Evolutionary conservation across 2,329 filamentous ascomycete species (phyloP).

Genomic region (Aspergillus puulaauensis): DNA sequence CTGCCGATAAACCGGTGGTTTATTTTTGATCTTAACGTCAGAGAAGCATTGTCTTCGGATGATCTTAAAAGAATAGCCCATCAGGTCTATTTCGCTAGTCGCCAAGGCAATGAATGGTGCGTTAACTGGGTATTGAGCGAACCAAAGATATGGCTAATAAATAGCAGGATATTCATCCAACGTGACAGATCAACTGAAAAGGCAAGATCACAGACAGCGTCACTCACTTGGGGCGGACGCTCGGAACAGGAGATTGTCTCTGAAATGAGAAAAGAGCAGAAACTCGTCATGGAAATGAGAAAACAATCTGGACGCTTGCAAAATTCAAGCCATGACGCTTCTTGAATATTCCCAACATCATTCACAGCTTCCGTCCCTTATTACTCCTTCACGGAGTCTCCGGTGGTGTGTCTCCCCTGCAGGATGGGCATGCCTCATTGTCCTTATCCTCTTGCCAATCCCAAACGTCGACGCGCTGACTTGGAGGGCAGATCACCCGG

Average conservation of each 20-base stretch:
- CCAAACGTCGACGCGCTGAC: constrained; percentile 19
- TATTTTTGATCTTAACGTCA: constrained; percentile 19
- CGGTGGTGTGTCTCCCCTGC: constrained; percentile 18
- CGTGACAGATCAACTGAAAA: constrained; percentile 16
- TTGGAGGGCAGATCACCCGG: constrained; percentile 15
- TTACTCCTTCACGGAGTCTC: constrained; percentile 16
- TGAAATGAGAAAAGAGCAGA: constrained; percentile 20
- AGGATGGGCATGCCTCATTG: constrained; percentile 16
- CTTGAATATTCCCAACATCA: background rate
- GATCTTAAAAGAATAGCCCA: constrained; percentile 18
- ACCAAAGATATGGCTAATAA: background rate
- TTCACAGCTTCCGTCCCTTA: background rate
- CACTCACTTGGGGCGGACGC: constrained; percentile 20
- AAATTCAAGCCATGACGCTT: background rate
- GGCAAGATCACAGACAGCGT: constrained; percentile 15
- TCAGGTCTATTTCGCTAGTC: constrained; percentile 20
- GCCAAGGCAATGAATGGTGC: constrained; percentile 19
- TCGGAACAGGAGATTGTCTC: constrained; percentile 20
- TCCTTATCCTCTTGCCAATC: constrained; percentile 21
- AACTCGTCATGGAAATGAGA: constrained; percentile 17
- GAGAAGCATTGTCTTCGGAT: constrained; percentile 6
- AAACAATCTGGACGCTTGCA: background rate
- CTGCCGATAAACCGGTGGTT: constrained; percentile 20
- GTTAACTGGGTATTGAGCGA: background rate
- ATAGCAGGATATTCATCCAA: constrained; percentile 17